Evolutionary conservation across 1,139 yeast genomes (phyloP).

Genomic region (Saccharomyces hybrid): DNA sequence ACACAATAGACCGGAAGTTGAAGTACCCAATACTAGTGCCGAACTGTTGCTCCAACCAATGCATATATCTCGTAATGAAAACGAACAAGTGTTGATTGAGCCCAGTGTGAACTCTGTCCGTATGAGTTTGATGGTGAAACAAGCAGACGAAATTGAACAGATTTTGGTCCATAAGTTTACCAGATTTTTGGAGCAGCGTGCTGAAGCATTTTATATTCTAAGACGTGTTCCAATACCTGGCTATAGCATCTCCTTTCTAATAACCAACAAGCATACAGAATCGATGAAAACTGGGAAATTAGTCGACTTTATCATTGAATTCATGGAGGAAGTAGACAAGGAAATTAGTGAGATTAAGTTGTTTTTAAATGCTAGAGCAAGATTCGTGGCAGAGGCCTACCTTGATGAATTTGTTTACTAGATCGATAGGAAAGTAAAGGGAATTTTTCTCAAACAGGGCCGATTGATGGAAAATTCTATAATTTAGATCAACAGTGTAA

Average conservation of each 20-base stretch:
- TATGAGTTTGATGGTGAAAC: conserved; percentile 85
- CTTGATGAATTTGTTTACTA: conserved; percentile 37
- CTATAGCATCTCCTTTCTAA: conserved; percentile 85
- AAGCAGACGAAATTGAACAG: conserved; percentile 94
- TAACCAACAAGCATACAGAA: conserved; percentile 92
- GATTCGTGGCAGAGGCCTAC: conserved; percentile 95
- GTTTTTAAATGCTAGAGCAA: conserved; percentile 92
- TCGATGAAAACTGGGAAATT: conserved; percentile 91
- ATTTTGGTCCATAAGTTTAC: conserved; percentile 91
- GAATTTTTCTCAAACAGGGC: background rate
- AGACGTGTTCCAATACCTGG: conserved; percentile 85
- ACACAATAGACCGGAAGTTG: conserved; percentile 95
- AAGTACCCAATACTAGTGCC: conserved; percentile 60
- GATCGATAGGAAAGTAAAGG: background rate
- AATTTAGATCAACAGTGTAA: background rate
- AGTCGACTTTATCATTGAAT: conserved; percentile 93
- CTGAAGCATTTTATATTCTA: conserved; percentile 84
- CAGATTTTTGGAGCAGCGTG: conserved; percentile 87
- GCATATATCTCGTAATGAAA: conserved; percentile 86
- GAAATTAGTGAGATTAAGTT: conserved; percentile 98
- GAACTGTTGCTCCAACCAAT: conserved; percentile 85
- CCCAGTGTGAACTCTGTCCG: conserved; percentile 88
- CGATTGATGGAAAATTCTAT: background rate
- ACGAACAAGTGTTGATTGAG: conserved; percentile 86
- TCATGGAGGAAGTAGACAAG: conserved; percentile 98